Conservation (phyloP, 2,329 filamentous ascomycete species). For the Colletotrichum tamarilloi region DNA sequence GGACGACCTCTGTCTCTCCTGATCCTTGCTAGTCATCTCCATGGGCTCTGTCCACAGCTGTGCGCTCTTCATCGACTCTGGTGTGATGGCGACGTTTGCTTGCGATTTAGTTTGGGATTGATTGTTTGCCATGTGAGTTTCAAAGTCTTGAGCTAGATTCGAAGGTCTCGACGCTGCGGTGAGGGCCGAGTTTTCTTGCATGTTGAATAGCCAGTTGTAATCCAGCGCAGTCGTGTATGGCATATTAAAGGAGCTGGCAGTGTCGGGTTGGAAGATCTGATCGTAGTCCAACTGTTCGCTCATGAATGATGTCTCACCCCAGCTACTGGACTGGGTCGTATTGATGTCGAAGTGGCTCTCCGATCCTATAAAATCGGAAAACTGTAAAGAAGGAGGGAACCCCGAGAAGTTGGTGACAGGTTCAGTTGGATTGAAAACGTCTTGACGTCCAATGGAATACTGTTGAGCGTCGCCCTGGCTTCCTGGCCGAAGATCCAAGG, state of each 20-base stretch:
- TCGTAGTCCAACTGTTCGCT: constrained; percentile 51
- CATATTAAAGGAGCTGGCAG: constrained; percentile 73
- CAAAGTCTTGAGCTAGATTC: not conserved
- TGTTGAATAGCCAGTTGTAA: constrained; percentile 72
- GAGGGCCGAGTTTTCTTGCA: constrained; percentile 47
- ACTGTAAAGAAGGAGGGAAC: constrained; percentile 8
- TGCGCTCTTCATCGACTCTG: constrained; percentile 39
- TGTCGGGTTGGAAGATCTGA: constrained; percentile 69
- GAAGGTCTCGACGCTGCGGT: not conserved
- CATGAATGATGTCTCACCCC: not conserved
- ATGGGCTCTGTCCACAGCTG: constrained; percentile 38
- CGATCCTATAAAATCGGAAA: not conserved
- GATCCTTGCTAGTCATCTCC: not conserved
- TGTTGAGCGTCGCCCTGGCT: not conserved
- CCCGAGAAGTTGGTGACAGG: constrained; percentile 6
- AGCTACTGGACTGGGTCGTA: constrained; percentile 2
- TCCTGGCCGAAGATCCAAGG: constrained; percentile 2
- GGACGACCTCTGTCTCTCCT: constrained; percentile 9
- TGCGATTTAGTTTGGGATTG: not conserved
- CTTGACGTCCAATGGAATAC: constrained; percentile 1
- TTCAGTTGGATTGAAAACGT: not conserved
- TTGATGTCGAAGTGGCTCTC: not conserved
- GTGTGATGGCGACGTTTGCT: constrained; percentile 36
- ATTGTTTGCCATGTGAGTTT: not conserved
- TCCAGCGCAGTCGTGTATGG: constrained; percentile 72